Percentiles rank a stretch among this genome's conserved stretches.
Conservation (phyloP, 805 yeast genomes). For the Candida corydali region DNA sequence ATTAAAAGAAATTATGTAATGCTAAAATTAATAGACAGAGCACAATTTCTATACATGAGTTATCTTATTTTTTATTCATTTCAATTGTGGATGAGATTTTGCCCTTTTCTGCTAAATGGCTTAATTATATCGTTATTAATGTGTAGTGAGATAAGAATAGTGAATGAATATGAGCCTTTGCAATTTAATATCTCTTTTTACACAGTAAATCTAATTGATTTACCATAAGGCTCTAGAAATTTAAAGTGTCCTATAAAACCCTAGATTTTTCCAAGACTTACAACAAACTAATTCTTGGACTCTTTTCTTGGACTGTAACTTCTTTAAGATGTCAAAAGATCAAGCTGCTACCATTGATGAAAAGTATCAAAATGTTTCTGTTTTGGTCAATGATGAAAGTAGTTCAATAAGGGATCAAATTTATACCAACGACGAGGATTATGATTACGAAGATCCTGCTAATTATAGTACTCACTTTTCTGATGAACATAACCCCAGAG, state of each 20-base stretch:
- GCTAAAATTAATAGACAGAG: no score
- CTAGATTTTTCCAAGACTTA: constrained; percentile 25
- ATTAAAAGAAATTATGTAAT: no score
- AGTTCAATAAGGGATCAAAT: not conserved
- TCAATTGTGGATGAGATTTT: not conserved
- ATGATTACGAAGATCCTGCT: constrained; percentile 19
- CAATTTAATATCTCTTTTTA: no score
- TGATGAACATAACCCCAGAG: constrained; percentile 34
- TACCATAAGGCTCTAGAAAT: not conserved
- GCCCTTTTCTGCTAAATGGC: not conserved
- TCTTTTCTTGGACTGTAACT: not conserved
- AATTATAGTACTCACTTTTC: constrained; percentile 19
- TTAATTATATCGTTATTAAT: not conserved
- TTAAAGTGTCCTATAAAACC: constrained; percentile 21
- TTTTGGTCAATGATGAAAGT: not conserved
- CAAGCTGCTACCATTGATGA: constrained; percentile 3
- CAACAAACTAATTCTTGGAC: no score
- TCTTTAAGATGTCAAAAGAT: not conserved
- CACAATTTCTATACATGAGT: no score
- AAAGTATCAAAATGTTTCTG: constrained; percentile 5
- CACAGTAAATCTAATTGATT: not conserved
- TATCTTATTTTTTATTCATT: no score
- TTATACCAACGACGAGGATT: constrained; percentile 11
- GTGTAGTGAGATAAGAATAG: no score
- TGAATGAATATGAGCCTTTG: not conserved